Evolutionary conservation across 2,329 filamentous ascomycete species (phyloP), one percentile per base, ranked within the genome.

Genomic region (Metarhizium brunneum): DNA sequence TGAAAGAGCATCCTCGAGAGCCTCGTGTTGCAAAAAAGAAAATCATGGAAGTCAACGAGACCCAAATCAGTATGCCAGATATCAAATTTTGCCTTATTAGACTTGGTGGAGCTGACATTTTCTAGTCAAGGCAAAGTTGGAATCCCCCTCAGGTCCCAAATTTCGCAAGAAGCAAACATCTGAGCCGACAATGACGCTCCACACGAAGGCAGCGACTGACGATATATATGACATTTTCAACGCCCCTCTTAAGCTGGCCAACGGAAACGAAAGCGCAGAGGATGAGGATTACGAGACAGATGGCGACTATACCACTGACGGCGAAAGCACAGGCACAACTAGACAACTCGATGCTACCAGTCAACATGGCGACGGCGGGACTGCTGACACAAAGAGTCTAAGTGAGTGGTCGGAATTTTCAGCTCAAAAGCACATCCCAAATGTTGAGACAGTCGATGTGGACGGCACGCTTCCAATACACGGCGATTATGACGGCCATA

Each of bases 191-290:
- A 96, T 99, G 92, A 99, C 94, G 0, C 83, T 99, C 61, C 91
- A 97, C 67, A 99, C 94, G 13, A 89, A 84, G 63, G 92, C 94
- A 61, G 94, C 94, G 4, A 96, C 92, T 59, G 92, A 97, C 63
- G 94, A 99, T 63, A 96, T 99, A 53, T 97, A 97, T 65, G 91
- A 91, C 56, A 90, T 99, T 50, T 99, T 97, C 73, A 97, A 94
- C 65, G 88, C 94, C 56, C 92, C 94, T 2, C 54, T 68, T 61
- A 58, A 66, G 61, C 16, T 66, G 53, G 56, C 56, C 50, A 63
- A 68, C 2, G 67, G 63, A 1, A 73, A 75, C 7, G 73, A 71
- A 45, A 77, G 72, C 53, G 80, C 77, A 29, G 77, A 78, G 2
- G 84, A 90, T 14, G 85, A 86, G 56, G 84, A 87, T 49, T 88